Percentiles rank a stretch among this genome's conserved stretches.
phyloP scores from a whole-genome alignment of 352 stramenopile genomes.

The Globisporangium heterothallicum region DNA sequence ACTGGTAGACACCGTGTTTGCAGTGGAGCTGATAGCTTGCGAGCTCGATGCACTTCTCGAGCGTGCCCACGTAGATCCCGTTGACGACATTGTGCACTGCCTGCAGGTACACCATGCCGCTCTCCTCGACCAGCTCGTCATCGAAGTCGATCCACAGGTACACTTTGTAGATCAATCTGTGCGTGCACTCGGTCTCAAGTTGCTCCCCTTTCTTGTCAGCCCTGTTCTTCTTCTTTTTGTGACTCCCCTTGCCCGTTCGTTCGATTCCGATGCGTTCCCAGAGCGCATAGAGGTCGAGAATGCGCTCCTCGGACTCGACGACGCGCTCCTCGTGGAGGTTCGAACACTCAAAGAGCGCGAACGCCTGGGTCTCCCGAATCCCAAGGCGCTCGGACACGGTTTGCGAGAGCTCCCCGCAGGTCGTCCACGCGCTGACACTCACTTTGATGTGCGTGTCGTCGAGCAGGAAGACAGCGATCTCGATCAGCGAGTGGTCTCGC shows the following conservation, averaged over 20 bases:
- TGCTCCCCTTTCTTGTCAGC: conserved; percentile 10
- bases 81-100: conserved; percentile 64
- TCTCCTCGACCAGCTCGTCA: conserved; percentile 49
- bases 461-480: conserved; percentile 38
- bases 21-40: conserved; percentile 68
- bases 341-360: conserved; percentile 57
- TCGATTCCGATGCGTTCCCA: conserved; percentile 63
- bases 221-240: conserved; percentile 27
- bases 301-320: conserved; percentile 52
- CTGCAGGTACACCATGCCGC: conserved; percentile 66
- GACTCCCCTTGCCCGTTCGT: conserved; percentile 24
- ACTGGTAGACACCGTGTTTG: conserved; percentile 22
- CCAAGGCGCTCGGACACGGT: conserved; percentile 31
- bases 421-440: conserved; percentile 60
- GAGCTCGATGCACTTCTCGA: conserved; percentile 51
- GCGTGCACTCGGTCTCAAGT: conserved; percentile 11
- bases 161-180: conserved; percentile 64
- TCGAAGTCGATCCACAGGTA: conserved; percentile 64
- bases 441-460: conserved; percentile 34
- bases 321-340: conserved; percentile 44
- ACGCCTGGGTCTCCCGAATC: conserved; percentile 41
- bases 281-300: conserved; percentile 68
- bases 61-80: conserved; percentile 41
- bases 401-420: conserved; percentile 35
- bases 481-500: conserved; percentile 37